Base-by-base conservation (phyloP, 2,329 filamentous ascomycete genomes). In the Fusarium foetens region DNA sequence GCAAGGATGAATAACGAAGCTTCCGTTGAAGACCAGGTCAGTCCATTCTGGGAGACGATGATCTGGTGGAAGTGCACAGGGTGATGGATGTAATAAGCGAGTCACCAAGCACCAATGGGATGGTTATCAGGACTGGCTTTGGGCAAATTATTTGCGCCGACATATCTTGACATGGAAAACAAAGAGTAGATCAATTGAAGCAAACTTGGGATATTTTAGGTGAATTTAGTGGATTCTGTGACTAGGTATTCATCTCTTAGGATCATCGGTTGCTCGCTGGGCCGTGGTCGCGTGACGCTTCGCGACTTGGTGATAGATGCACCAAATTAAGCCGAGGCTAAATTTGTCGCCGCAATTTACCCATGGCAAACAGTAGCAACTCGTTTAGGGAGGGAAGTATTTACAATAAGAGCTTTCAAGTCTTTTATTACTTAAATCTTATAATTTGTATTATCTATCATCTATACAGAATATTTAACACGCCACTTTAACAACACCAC, bases 261-360 rank as follows among this genome's bases (percentile, higher is more conserved):
- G 14, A 5, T 4, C 0, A 3, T 5, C 7, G 21, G 8, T 31
- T 23, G 3, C 3, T 1, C n/a, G n/a, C 14, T 23, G n/a, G 11
- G 41, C 14, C n/a, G n/a, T 17, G 10, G 41, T 43, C 41, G 11
- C 23, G n/a, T 8, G n/a, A 43, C 9, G n/a, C 6, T 17, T 38
- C 14, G 41, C 41, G n/a, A 23, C n/a, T 42, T 23, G 14, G 39
- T 17, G 39, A 42, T 42, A 25, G 41, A 8, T 19, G 19, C 9
- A n/a, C 9, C 9, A 46, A 21, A 29, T 46, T 46, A 3, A 29
- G 43, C 43, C 43, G 43, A 46, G 43, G 43, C 43, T 29, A n/a
- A 46, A 46, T 46, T 29, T 46, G 4, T 3, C 25, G 19, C 43
- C 25, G 25, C 19, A 29, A 29, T 46, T n/a, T 29, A 46, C 43